These are phyloP conservation scores for Biscutella laevigata DNA, from an alignment of 441 rosid genomes.

Conservation along the genomic window DNA sequence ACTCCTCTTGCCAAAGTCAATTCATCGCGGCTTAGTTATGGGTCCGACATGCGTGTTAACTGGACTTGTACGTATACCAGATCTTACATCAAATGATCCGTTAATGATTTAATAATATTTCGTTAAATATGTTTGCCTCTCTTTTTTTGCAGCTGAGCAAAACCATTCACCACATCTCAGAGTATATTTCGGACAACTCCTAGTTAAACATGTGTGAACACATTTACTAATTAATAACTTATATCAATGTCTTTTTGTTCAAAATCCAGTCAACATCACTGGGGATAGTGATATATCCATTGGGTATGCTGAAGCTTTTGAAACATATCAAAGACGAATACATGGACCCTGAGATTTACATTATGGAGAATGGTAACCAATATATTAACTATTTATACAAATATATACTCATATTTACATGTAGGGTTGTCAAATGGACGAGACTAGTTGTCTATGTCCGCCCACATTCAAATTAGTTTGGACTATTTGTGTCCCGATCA, in stretches of 20 bases:
- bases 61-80: too few relatives aligned
- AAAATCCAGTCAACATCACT: conserved; percentile 20
- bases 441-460: too few relatives aligned
- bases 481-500: too few relatives aligned
- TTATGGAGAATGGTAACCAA: conserved; percentile 32
- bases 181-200: conserved; percentile 8
- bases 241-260: conserved; percentile 6
- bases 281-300: conserved; percentile 23
- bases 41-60: neutral
- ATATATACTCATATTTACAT: neutral
- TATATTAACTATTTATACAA: neutral
- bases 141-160: conserved; percentile 9
- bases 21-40: conserved; percentile 14
- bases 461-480: too few relatives aligned
- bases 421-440: too few relatives aligned
- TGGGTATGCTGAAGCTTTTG: conserved; percentile 14
- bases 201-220: too few relatives aligned
- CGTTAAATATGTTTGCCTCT: neutral
- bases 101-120: neutral
- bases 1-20: conserved; percentile 9
- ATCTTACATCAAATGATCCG: too few relatives aligned
- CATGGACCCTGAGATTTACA: conserved; percentile 27
- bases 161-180: conserved; percentile 25
- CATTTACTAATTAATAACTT: too few relatives aligned
- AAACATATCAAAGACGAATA: conserved; percentile 25